Base-by-base conservation (phyloP, 768 basidiomycete species). In the Exidia glandulosa region DNA sequence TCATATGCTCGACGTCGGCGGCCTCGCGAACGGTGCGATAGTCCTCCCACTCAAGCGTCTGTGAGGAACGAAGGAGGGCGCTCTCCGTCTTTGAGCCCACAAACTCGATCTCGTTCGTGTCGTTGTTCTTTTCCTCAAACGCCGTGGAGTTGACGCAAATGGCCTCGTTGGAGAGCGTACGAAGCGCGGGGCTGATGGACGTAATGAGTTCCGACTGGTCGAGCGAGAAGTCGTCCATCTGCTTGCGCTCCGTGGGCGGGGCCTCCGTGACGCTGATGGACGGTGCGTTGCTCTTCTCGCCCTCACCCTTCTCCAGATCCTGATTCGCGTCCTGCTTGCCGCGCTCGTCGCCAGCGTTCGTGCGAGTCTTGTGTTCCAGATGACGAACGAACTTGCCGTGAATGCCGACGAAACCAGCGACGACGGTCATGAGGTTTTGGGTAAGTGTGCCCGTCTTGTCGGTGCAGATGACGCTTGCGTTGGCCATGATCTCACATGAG, bases 401-500 rank as follows among this genome's bases (percentile, higher is more conserved):
- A 56, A 98, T 83, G 29, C 96, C 96, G 56, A 98, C 76, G 12
- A 93, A 94, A 37, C 94, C 94, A 25, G 95, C 94, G 57, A 99
- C 96, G 63, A 98, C 90, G 10, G 87, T 84, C 96, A 99, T 99
- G 65, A 75, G 76, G 74, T 98, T 98, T 69, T 91, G 87, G 0
- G 96, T 99, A 27, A 99, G 85, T 9, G 95, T 97, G 36, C 95
- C 95, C 2, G 94, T 95, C 76, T 95, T 94, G 78, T 94, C 93
- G 14, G 93, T 94, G 73, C 92, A 94, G 3, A 97, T 83, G 61
- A 97, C 94, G 25, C 89, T 94, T 3, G 95, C 90, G 66, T 97
- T 97, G 25, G 90, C 95, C 95, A 98, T 98, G 0, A 93, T 98
- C 75, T 99, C 96, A 72, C 95, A 98, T 13, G 94, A 94, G 6